These are phyloP conservation scores for Botryotinia convoluta DNA, from an alignment of 2,329 filamentous ascomycete genomes.

Conservation along the genomic window DNA sequence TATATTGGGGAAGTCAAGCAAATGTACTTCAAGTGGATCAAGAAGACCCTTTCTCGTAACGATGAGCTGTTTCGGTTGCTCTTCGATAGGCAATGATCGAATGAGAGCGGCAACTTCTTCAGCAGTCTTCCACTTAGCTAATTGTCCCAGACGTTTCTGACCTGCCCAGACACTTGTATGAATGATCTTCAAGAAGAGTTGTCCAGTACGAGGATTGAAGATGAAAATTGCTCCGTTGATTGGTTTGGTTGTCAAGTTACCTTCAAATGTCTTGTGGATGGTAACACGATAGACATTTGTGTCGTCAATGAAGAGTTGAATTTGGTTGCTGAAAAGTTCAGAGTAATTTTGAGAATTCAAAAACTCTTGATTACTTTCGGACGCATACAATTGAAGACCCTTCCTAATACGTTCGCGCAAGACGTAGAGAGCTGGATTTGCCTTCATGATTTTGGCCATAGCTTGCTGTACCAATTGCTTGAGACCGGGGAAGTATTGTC, in stretches of 20 bases:
- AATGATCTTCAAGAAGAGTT: constrained; percentile 98
- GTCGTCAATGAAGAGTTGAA: constrained; percentile 97
- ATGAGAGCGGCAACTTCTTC: constrained; percentile 99
- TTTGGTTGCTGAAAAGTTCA: constrained; percentile 97
- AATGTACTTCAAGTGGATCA: constrained; percentile 93
- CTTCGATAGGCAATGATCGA: constrained; percentile 90
- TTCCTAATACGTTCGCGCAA: constrained; percentile 97
- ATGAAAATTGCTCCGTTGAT: constrained; percentile 99
- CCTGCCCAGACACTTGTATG: constrained; percentile 99
- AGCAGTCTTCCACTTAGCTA: constrained; percentile 99
- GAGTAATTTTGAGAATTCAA: constrained; percentile 99
- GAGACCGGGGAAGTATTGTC: constrained; percentile 96
- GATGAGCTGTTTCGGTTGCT: constrained; percentile 98
- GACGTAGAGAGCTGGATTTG: constrained; percentile 94
- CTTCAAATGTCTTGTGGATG: constrained; percentile 99
- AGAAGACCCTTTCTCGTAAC: constrained; percentile 96
- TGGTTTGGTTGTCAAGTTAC: constrained; percentile 97
- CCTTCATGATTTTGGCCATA: constrained; percentile 99
- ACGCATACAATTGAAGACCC: constrained; percentile 95
- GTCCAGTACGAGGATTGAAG: constrained; percentile 97
- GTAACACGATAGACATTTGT: constrained; percentile 99
- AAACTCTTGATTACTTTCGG: constrained; percentile 98
- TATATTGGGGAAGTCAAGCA: constrained; percentile 98
- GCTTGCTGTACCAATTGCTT: constrained; percentile 96
- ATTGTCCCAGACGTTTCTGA: constrained; percentile 96